Base-by-base conservation (phyloP, 1,284 basidiomycete genomes). In the Sporisorium reilianum region DNA sequence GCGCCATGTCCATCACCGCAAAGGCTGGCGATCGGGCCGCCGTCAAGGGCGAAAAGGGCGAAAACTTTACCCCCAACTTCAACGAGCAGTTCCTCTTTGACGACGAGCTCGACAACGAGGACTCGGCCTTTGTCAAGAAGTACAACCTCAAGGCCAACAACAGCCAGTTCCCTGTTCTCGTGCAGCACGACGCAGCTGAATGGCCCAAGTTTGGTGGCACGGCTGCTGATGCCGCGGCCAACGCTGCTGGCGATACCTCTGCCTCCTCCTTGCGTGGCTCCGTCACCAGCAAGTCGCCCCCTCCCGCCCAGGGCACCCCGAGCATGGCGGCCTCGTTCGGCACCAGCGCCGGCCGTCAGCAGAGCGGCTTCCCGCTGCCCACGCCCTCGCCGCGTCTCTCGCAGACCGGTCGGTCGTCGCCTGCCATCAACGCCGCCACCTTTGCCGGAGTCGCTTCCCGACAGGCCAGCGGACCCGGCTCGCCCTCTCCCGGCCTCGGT, bases 181-280 rank as follows among this genome's bases (percentile, higher is more conserved):
- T 86, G 91, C 18, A 50, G n/a, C 53, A 49, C 60, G 32, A 25
- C 32, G 88, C 91, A 1, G 94, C 94, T 3, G 94, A 97, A 84
- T 97, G 95, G 95, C 93, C 94, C 45, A 93, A 92, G 82, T 97
- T 94, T 85, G 88, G 89, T 56, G 88, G 89, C 57, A 87, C 88
- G 51, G 50, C 54, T 22, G 22, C 53, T 34, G 53, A 55, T 34
- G 41, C 28, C 4, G 18, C 51, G 7, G 41, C 16, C 30, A 42
- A 34, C n/a, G 53, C 28, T 23, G 30, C 55, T 26, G 66, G 44
- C 25, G 49, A 59, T 18, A 48, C 45, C 30, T 42, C 63, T 59
- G 55, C 57, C 25, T 58, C 52, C 3, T 65, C 64, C 14, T 26
- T 64, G 42, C 73, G 67, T 28, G 55, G 54, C 36, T 60, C 64